Evolutionary conservation across 768 basidiomycete species (phyloP).

Genomic region (Pleurotus tuoliensis): DNA sequence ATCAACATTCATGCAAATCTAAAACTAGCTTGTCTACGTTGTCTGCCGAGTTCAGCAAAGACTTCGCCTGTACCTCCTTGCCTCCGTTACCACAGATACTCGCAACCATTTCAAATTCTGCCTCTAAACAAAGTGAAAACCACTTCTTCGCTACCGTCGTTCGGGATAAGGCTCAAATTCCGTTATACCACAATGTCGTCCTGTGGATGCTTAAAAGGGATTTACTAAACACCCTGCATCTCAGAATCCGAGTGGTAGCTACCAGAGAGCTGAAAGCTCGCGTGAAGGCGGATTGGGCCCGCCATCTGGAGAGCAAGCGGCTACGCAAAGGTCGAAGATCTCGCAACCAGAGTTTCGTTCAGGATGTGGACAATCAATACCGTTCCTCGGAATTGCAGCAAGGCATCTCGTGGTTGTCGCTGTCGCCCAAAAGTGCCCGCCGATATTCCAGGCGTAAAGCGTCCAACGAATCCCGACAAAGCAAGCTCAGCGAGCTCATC

Average conservation of each 20-base stretch:
- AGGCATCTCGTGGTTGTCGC: slow-evolving; percentile 42
- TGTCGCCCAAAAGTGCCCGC: slow-evolving; percentile 54
- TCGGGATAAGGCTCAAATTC: slow-evolving; percentile 59
- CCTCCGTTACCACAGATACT: slow-evolving; percentile 73
- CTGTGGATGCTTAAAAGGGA: slow-evolving; percentile 90
- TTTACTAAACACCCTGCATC: slow-evolving; percentile 79
- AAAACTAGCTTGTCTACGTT: slow-evolving; percentile 46
- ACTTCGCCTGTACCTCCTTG: slow-evolving; percentile 58
- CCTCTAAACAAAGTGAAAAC: slow-evolving; percentile 57
- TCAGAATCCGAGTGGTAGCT: slow-evolving; percentile 81
- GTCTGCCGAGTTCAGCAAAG: slow-evolving; percentile 53
- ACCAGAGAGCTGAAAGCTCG: slow-evolving; percentile 69
- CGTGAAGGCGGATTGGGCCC: slow-evolving; percentile 48
- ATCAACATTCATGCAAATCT: slow-evolving; percentile 6
- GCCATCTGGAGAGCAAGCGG: slow-evolving; percentile 11
- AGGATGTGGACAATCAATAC: slow-evolving; percentile 17
- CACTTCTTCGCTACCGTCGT: slow-evolving; percentile 84
- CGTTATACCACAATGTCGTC: slow-evolving; percentile 76
- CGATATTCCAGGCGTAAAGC: slow-evolving; percentile 39
- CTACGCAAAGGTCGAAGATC: not conserved
- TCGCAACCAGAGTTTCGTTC: slow-evolving; percentile 14
- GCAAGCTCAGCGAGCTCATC: slow-evolving; percentile 35
- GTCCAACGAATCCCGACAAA: slow-evolving; percentile 42
- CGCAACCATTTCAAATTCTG: slow-evolving; percentile 66
- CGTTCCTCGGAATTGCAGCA: slow-evolving; percentile 16